These are phyloP conservation scores for Fusarium floridanum DNA, from an alignment of 2,329 filamentous ascomycete genomes.

Conservation along the genomic window DNA sequence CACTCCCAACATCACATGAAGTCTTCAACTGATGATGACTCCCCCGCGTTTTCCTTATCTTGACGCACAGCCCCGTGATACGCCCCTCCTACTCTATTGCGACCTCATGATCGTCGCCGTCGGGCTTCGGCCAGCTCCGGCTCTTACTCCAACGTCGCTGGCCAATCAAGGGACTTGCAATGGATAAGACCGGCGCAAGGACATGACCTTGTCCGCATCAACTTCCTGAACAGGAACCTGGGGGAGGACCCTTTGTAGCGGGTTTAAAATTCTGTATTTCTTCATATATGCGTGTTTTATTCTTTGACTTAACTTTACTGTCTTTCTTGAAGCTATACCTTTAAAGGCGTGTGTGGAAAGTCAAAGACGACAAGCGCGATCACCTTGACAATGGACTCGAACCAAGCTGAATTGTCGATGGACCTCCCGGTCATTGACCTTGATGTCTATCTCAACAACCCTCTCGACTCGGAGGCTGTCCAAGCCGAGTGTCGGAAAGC, in stretches of 20 bases:
- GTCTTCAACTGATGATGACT: not conserved
- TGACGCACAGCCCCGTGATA: conserved; percentile 6
- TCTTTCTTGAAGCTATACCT: not conserved
- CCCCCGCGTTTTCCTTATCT: not conserved
- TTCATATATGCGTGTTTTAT: not conserved
- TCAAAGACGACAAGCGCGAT: not conserved
- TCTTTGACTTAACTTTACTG: not conserved
- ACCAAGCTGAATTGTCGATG: conserved; percentile 57
- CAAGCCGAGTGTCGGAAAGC: conserved; percentile 66
- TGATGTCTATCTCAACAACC: conserved; percentile 65
- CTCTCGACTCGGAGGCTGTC: conserved; percentile 58
- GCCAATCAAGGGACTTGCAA: conserved; percentile 33
- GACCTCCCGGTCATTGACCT: conserved; percentile 71
- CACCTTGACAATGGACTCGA: conserved; percentile 35
- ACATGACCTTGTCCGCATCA: conserved; percentile 35
- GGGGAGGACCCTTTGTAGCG: conserved; percentile 21
- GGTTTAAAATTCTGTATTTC: not conserved
- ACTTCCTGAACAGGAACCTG: conserved; percentile 35
- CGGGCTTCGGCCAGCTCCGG: conserved; percentile 41
- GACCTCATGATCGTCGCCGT: conserved; percentile 25
- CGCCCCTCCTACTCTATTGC: conserved; percentile 17
- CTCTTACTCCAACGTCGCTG: not conserved
- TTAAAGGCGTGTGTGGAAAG: not conserved
- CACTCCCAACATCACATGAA: not conserved
- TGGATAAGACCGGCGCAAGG: conserved; percentile 22